A percentile compares a stretch with the other conserved stretches of the same genome.
Evolutionary conservation across 148 eudicot genomes (phyloP).

Genomic region (Suaeda aralocaspica): DNA sequence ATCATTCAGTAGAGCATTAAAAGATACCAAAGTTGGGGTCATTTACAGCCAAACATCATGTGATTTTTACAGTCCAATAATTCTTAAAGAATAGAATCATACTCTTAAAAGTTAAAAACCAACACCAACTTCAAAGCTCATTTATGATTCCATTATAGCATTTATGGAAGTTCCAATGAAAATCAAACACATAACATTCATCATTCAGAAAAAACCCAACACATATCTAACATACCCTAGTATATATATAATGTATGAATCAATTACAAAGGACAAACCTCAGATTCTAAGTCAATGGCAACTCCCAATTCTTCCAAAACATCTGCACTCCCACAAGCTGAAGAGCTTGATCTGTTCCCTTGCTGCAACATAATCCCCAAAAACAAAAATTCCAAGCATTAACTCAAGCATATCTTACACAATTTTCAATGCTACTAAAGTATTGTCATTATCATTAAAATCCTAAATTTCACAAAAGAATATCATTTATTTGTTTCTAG

Average conservation of each 20-base stretch:
- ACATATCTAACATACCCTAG: neutral
- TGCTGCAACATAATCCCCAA: conserved; percentile 47
- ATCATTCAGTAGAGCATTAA: conserved; percentile 5
- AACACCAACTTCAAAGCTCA: conserved; percentile 18
- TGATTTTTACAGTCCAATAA: conserved; percentile 1
- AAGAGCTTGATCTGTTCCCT: conserved; percentile 97
- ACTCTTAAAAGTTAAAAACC: too few relatives aligned
- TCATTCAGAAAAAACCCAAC: neutral
- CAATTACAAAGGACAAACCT: conserved; percentile 43
- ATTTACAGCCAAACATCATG: conserved; percentile 3
- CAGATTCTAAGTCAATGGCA: conserved; percentile 75
- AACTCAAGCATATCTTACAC: neutral
- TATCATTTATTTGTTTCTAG: neutral
- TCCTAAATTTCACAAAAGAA: neutral
- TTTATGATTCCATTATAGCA: conserved; percentile 1
- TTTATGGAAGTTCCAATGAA: neutral
- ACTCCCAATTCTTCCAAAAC: conserved; percentile 89
- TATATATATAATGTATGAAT: neutral
- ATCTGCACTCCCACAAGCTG: conserved; percentile 99
- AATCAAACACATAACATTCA: conserved; percentile 10
- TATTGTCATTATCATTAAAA: neutral
- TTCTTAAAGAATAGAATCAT: neutral
- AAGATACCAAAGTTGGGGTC: neutral
- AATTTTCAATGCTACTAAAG: neutral
- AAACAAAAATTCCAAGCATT: neutral